Evolutionary conservation across 2,329 filamentous ascomycete genomes (phyloP), one percentile per base, ranked within the genome.

Genomic region (Fusarium gaditjirri): DNA sequence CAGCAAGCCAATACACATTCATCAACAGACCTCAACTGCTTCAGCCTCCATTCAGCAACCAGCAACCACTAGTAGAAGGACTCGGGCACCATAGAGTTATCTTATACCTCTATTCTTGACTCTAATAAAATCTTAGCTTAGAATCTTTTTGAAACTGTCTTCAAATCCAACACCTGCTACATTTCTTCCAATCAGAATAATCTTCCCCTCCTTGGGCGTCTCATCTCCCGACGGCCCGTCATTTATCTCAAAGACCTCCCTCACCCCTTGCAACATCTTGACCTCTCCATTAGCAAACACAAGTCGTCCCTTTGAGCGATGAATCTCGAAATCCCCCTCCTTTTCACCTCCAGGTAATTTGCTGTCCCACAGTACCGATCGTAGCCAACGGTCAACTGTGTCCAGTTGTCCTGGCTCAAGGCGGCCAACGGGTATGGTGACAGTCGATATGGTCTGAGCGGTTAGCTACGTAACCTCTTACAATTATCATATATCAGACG

Each of bases 161-260:
- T 83, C 81, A 74, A 92, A 88, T 61, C 88, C 82, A 49, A 87
- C 81, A n/a, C 80, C 80, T 25, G 80, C 82, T 59, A 92, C 76
- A 46, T 86, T 82, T 65, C 88, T 85, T 47, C 90, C 90, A 78
- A 92, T 92, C 49, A 92, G 76, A 14, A 92, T 87, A 53, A 92
- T 82, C 78, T 92, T 92, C 27, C 90, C 87, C 41, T 80, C 73
- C 31, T 74, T 72, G 16, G 78, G 67, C 17, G 69, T 76, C 5
- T 79, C 78, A 14, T 76, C 73, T 14, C 78, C 80, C 14, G 80
- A 74, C 8, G 83, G 82, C 12, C 83, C 84, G 73, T 97, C 94
- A 29, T 94, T 89, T 29, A 98, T 92, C 77, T 99, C 96, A 80
- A 98, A 99, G 21, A 98, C 88, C 76, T 98, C 95, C 58, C 95